Evolutionary conservation across 2,329 filamentous ascomycete genomes (phyloP).

Genomic region (Colletotrichum coccodes): DNA sequence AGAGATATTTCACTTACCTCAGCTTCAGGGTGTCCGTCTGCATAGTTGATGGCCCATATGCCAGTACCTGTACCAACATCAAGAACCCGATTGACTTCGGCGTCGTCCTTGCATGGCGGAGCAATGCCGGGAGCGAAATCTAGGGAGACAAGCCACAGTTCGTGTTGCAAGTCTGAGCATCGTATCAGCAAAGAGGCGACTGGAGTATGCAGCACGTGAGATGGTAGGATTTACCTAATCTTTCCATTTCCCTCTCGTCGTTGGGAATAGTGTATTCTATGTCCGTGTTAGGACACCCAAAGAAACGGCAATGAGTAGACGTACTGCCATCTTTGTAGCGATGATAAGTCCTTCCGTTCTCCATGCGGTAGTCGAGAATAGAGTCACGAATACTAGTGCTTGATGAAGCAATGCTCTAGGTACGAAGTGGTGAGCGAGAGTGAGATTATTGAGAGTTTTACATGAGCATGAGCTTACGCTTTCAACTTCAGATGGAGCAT

Average conservation of each 20-base stretch:
- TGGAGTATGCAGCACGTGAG: too few species aligned
- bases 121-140: conserved; percentile 40
- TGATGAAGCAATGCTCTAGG: not conserved
- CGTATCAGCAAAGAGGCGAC: not conserved
- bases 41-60: conserved; percentile 39
- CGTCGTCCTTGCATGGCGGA: conserved; percentile 36
- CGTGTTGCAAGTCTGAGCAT: conserved; percentile 46
- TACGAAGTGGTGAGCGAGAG: not conserved
- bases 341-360: conserved; percentile 8
- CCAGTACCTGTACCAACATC: conserved; percentile 40
- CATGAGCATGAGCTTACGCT: not conserved
- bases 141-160: conserved; percentile 43
- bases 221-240: conserved; percentile 8
- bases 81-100: conserved; percentile 29
- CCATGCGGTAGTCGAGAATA: not conserved
- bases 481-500: not conserved
- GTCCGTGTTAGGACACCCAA: not conserved
- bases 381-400: not conserved
- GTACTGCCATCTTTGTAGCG: conserved; percentile 21
- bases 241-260: conserved; percentile 9
- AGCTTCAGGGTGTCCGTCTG: conserved; percentile 42
- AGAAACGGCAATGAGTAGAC: conserved; percentile 40
- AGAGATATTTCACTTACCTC: too few species aligned
- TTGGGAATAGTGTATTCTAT: conserved; percentile 19
- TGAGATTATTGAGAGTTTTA: not conserved